Percentiles rank a stretch among this genome's conserved stretches.
Conservation (phyloP, 768 basidiomycete genomes). For the Serendipita sp. region DNA sequence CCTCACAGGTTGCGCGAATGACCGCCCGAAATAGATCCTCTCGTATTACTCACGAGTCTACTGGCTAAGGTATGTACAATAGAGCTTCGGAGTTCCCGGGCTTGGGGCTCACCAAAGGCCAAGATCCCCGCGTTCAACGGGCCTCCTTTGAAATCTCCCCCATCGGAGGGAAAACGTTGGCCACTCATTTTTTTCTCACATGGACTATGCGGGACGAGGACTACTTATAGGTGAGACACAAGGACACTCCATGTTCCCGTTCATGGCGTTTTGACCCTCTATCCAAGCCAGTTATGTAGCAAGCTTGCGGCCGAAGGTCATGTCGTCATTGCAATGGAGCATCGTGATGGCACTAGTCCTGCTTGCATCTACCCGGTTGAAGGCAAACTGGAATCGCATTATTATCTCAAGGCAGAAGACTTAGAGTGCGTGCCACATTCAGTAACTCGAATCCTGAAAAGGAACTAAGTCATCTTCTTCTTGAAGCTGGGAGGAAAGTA, state of each 20-base stretch:
- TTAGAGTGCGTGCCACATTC: slow-evolving; percentile 21
- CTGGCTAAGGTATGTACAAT: slow-evolving; percentile 28
- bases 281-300: slow-evolving; percentile 47
- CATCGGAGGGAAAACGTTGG: slow-evolving; percentile 29
- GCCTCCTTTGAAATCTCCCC: slow-evolving; percentile 33
- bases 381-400: slow-evolving; percentile 18
- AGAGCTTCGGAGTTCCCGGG: background rate
- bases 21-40: slow-evolving; percentile 20
- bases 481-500: slow-evolving; percentile 19
- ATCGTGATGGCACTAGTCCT: slow-evolving; percentile 65
- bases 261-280: slow-evolving; percentile 1
- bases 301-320: slow-evolving; percentile 62
- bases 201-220: slow-evolving; percentile 60
- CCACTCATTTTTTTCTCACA: slow-evolving; percentile 76
- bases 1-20: background rate
- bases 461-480: slow-evolving; percentile 14
- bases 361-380: slow-evolving; percentile 27
- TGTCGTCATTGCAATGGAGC: slow-evolving; percentile 70
- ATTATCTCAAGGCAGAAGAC: slow-evolving; percentile 43
- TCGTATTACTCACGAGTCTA: slow-evolving; percentile 36
- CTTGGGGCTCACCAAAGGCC: slow-evolving; percentile 15
- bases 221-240: slow-evolving; percentile 43
- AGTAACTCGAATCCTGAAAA: background rate
- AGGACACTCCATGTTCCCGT: background rate
- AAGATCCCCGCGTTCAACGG: slow-evolving; percentile 44